phyloP scores from a whole-genome alignment of 208 protist genomes.

The Acanthamoeba triangularis region DNA sequence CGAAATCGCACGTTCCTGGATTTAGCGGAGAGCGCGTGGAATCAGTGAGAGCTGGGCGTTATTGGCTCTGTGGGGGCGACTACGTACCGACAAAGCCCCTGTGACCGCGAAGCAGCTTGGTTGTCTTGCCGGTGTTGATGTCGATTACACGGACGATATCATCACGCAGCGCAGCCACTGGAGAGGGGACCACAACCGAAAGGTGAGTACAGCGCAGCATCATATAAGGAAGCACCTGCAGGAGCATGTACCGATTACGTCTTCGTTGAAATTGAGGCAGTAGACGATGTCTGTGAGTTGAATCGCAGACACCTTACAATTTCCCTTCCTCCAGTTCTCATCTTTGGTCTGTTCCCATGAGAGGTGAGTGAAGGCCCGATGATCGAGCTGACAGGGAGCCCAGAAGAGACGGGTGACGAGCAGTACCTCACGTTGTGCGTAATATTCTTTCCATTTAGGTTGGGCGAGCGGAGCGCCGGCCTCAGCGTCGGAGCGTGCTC shows the following conservation, averaged over 20 bases:
- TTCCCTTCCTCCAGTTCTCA: slow-evolving; percentile 45
- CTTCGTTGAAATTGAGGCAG: slow-evolving; percentile 64
- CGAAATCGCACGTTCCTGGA: slow-evolving; percentile 59
- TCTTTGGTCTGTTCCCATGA: not conserved
- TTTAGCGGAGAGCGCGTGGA: not conserved
- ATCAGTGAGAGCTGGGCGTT: not conserved
- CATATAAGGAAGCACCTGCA: not conserved
- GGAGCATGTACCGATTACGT: slow-evolving; percentile 13
- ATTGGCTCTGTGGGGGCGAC: too few relatives aligned
- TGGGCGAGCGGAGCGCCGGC: not conserved
- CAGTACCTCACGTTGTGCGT: not conserved
- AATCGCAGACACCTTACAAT: not conserved
- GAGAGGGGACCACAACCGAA: not conserved
- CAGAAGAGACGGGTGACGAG: not conserved
- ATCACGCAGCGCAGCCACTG: slow-evolving; percentile 42
- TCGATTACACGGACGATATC: slow-evolving; percentile 10
- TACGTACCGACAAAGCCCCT: slow-evolving; percentile 39
- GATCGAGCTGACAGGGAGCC: not conserved
- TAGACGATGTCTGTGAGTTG: slow-evolving; percentile 63
- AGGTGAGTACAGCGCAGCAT: not conserved
- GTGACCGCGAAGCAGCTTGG: slow-evolving; percentile 30
- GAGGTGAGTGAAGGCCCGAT: not conserved
- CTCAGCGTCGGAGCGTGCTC: not conserved
- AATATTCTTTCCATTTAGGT: not conserved
- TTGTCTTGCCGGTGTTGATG: slow-evolving; percentile 19